Base-by-base conservation (phyloP, 257 asterid genomes). In the Solanum ossicruentum region DNA sequence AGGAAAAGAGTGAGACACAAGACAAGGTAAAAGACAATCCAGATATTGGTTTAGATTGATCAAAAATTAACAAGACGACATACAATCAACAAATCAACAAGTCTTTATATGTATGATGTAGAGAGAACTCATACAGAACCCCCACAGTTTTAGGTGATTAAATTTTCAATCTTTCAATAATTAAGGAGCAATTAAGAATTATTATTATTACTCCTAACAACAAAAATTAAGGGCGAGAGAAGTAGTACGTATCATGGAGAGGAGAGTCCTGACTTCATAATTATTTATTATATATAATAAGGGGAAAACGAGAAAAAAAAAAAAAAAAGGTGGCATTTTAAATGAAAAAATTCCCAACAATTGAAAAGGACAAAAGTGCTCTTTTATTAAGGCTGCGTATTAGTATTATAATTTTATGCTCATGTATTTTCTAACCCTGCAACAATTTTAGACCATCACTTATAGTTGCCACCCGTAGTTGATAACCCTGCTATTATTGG, bases 11-110 rank as follows among this genome's bases (percentile, higher is more conserved):
- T 58, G 67, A 67, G 47, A 47, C 70, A 32, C 49, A 57, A 85
- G 86, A 77, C 83, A 84, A 85, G 32, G 43, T 57, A 58, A 84
- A 88, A 88, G 83, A 71, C 86, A 87, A 89, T 85, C 81, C 65
- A 85, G 89, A 87, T 83, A 83, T 84, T 65, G 85, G 80, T 83
- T 84, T 84, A 84, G 73, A 58, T 43, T 83, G 84, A 86, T 79
- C 88, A 32, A 67, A 26, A 26, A 21, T n/a, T 61, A 84, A 85
- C 11, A 57, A 56, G 54, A 82, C 69, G 18, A 28, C 75, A 58
- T 71, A 80, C 47, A 57, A 84, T 82, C 71, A 81, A 84, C 71
- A 86, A 86, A 84, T 23, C 73, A 85, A 55, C 7, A 60, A 75
- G 78, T 12, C 49, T 58, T 57, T 39, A 80, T 6, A 83, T 39